These are phyloP conservation scores for Aurantiochytrium sp. DNA, from an alignment of 108 stramenopile species.

Conservation along the genomic window DNA sequence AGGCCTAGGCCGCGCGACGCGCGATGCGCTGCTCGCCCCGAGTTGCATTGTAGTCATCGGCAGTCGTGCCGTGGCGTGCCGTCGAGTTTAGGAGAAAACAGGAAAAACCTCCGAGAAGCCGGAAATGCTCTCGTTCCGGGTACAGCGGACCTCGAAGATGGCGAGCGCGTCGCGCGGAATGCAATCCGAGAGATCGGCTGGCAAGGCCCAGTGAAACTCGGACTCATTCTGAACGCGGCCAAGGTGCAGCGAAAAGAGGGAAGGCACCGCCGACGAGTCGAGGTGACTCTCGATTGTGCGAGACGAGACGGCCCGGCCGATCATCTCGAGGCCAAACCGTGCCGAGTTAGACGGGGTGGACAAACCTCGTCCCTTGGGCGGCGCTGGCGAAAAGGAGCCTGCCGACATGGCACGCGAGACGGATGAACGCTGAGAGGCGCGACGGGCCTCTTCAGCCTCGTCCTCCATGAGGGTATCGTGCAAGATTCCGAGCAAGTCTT, in stretches of 20 bases:
- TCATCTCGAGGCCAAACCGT: background rate
- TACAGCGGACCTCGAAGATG: background rate
- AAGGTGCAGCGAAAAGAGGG: background rate
- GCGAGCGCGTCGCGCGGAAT: background rate
- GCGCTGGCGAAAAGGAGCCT: no score
- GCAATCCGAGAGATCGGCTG: background rate
- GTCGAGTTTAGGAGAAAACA: background rate
- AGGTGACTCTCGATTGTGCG: background rate
- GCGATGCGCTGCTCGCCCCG: no score
- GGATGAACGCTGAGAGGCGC: background rate
- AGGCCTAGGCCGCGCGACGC: no score
- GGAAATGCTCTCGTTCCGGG: background rate
- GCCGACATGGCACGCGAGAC: background rate
- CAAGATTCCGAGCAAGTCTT: background rate
- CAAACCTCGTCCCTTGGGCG: background rate
- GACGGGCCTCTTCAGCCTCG: background rate
- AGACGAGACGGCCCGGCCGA: background rate
- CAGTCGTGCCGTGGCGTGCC: no score
- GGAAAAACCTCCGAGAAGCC: background rate
- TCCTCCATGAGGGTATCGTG: background rate
- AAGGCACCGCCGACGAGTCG: background rate
- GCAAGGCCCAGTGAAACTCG: background rate
- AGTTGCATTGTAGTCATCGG: no score
- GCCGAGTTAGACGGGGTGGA: background rate
- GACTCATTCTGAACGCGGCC: background rate